A percentile compares a stretch with the other conserved stretches of the same genome.
These are phyloP conservation scores for Pythium brassicae DNA, from an alignment of 352 stramenopile genomes.

Conservation along the genomic window DNA sequence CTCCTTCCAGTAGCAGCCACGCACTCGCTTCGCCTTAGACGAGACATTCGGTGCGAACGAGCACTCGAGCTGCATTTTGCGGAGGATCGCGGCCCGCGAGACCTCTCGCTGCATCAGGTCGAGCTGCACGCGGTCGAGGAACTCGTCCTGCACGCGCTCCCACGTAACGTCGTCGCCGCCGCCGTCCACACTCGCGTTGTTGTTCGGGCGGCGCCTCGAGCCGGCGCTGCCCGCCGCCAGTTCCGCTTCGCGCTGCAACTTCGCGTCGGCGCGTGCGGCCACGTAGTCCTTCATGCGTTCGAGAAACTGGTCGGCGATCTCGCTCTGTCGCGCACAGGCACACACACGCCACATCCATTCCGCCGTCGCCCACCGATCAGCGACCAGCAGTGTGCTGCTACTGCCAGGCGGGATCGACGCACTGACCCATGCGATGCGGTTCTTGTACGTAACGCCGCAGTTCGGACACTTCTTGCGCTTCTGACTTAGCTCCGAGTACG, in stretches of 20 bases:
- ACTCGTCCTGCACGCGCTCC: constrained; percentile 54
- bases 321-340: constrained; percentile 19
- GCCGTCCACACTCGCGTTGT: background rate
- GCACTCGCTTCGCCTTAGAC: constrained; percentile 27
- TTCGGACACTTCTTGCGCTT: constrained; percentile 83
- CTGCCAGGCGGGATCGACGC: background rate
- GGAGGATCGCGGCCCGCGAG: constrained; percentile 38
- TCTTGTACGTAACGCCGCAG: constrained; percentile 64
- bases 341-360: background rate
- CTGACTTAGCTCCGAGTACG: constrained; percentile 69
- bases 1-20: background rate
- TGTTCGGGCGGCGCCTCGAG: background rate
- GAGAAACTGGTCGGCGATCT: constrained; percentile 62
- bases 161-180: constrained; percentile 20
- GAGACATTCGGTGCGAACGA: constrained; percentile 57
- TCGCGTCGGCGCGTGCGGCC: constrained; percentile 10
- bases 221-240: background rate
- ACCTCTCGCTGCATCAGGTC: constrained; percentile 52
- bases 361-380: background rate
- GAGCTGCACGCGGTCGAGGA: constrained; percentile 58
- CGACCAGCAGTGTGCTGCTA: background rate
- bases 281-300: constrained; percentile 43
- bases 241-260: constrained; percentile 15
- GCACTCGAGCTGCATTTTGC: constrained; percentile 49
- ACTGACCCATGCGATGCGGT: constrained; percentile 67